phyloP scores from a whole-genome alignment of 2,329 filamentous ascomycete genomes.

The Magnaporthales sp. region DNA sequence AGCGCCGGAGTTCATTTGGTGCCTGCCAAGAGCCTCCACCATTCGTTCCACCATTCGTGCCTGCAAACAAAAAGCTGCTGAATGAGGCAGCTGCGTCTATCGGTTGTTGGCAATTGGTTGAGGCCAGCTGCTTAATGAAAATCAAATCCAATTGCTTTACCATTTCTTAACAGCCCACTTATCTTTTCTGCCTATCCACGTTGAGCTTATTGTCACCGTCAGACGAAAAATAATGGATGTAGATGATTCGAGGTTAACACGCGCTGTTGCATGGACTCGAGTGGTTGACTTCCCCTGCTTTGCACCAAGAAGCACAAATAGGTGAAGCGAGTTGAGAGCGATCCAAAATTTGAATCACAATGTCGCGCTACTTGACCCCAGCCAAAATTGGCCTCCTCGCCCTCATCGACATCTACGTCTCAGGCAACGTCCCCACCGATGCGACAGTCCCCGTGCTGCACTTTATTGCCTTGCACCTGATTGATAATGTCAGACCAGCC shows the following conservation, averaged over 20 bases:
- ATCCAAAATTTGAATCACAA: neutral
- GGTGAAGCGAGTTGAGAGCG: neutral
- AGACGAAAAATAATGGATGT: neutral
- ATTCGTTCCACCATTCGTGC: neutral
- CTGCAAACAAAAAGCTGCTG: neutral
- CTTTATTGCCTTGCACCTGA: constrained; percentile 35
- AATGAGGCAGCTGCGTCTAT: neutral
- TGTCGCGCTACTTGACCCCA: constrained; percentile 71
- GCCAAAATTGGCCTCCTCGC: constrained; percentile 77
- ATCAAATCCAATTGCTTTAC: neutral
- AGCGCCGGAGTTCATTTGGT: neutral
- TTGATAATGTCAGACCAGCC: constrained; percentile 30
- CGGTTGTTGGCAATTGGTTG: neutral
- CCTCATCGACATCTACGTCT: constrained; percentile 73
- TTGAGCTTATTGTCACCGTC: neutral
- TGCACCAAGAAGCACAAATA: neutral
- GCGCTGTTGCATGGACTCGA: neutral
- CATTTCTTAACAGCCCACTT: neutral
- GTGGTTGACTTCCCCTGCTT: neutral
- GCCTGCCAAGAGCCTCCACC: neutral
- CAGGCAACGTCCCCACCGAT: constrained; percentile 40
- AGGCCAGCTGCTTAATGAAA: neutral
- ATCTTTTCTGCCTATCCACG: too few relatives aligned
- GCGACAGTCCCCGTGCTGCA: constrained; percentile 31
- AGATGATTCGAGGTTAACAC: neutral